phyloP scores from a whole-genome alignment of 1,139 yeast genomes.

The Blastobotrys serpentis region DNA sequence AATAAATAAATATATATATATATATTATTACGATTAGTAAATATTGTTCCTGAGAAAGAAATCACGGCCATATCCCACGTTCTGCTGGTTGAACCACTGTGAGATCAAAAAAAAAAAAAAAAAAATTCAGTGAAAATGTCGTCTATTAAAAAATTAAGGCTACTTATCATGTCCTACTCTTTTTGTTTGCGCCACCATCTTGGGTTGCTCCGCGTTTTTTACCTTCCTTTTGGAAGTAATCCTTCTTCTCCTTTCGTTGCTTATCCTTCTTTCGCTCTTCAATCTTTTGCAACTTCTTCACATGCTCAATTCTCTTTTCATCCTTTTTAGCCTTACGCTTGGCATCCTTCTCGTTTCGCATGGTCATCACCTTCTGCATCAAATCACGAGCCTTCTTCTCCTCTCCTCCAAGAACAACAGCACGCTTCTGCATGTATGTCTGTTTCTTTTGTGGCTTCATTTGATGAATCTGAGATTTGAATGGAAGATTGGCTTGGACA shows the following conservation, averaged over 20 bases:
- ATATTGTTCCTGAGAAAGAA: too few species aligned
- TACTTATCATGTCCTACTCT: not conserved
- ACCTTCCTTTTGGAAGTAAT: slow-evolving; percentile 72
- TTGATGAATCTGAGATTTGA: slow-evolving; percentile 70
- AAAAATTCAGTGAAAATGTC: not conserved
- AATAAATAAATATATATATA: not conserved
- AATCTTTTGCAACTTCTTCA: slow-evolving; percentile 69
- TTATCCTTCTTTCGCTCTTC: slow-evolving; percentile 72
- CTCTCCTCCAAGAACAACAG: slow-evolving; percentile 88
- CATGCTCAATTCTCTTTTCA: slow-evolving; percentile 71
- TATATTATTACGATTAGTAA: too few species aligned
- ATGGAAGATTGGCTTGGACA: slow-evolving; percentile 76
- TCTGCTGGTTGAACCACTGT: not conserved
- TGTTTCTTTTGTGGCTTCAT: slow-evolving; percentile 87
- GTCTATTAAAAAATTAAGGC: too few species aligned
- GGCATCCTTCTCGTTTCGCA: slow-evolving; percentile 80
- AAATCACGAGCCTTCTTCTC: slow-evolving; percentile 91
- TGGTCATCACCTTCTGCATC: slow-evolving; percentile 81
- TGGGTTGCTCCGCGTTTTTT: slow-evolving; percentile 53
- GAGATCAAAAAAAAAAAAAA: not conserved
- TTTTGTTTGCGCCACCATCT: slow-evolving; percentile 19
- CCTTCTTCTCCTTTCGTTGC: slow-evolving; percentile 83
- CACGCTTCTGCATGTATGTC: slow-evolving; percentile 86
- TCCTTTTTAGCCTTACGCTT: slow-evolving; percentile 74
- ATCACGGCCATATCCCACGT: too few species aligned